Evolutionary conservation across 139 green algal species (phyloP), one percentile per base, ranked within the genome.

Genomic region (Asterochloris erici): DNA sequence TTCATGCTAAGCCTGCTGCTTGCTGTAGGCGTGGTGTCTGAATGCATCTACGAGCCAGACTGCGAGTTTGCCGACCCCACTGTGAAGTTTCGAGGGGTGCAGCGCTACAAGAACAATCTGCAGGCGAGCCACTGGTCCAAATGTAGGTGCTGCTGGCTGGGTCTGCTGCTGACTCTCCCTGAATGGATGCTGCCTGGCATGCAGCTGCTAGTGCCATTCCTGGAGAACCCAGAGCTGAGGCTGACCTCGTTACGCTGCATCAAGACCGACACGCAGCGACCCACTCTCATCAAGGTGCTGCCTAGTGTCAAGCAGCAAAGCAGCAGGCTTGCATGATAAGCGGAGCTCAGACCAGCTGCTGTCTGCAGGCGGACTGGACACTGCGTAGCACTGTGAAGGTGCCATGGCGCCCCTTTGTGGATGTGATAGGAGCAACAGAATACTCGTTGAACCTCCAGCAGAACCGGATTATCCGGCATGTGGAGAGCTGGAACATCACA

Each of bases 51-150:
- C 60, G 82, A 84, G 0, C 79, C 82, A 0, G 77, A 92, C 70
- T 94, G 91, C 81, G 83, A 82, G 63, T 94, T 92, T 84, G 90
- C 83, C 0, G 91, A 94, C 77, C 91, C 91, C 0, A 94, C 91
- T 11, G 81, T 94, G 1, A 79, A 74, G n/a, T 94, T 94, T 74
- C 63, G 47, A 79, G 91, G 91, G 15, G 68, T 87, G 26, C 81
- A 87, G 24, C 83, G 88, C 26, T 94, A 88, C 85, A 92, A 90
- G 63, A 83, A 87, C 66, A 94, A 94, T 74, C 69, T 94, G 60
- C 73, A 80, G 62, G 83, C 85, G 93, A 74, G 81, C 87, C 28
- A 90, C 90, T 10, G 93, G 92, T 80, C 75, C 38, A 54, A 54
- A 6, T 54, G 38, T 6, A 10, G 38, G 2, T 54, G 38, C 38